A percentile compares a stretch with the other conserved stretches of the same genome.
Evolutionary conservation across 352 stramenopile genomes (phyloP).

Genomic region (Saprolegnia diclina): DNA sequence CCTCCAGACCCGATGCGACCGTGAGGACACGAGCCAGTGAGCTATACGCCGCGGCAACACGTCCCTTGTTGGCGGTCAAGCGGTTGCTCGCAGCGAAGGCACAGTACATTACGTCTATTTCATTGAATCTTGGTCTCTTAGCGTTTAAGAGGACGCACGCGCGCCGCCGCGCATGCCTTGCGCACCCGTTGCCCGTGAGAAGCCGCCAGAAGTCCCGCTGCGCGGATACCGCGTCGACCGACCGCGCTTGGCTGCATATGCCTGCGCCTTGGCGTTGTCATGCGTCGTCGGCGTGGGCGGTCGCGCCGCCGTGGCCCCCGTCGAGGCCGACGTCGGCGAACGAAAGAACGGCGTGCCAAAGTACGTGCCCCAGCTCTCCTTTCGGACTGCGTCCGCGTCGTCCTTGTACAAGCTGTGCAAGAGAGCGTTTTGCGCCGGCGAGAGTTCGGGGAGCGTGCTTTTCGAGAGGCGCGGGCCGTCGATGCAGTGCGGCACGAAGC

Average conservation of each 20-base stretch:
- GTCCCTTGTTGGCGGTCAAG: no score
- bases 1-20: no score
- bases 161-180: no score
- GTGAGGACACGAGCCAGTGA: no score
- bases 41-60: no score
- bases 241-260: neutral
- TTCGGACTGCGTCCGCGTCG: neutral
- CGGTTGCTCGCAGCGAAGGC: no score
- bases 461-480: neutral
- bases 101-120: no score
- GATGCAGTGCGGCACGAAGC: slow-evolving; percentile 13
- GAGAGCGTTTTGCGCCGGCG: neutral
- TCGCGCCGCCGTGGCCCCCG: neutral
- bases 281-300: neutral
- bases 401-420: slow-evolving; percentile 4
- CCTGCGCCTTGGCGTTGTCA: neutral
- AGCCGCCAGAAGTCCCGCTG: no score
- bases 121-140: no score
- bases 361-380: neutral
- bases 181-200: no score
- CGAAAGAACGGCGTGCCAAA: neutral
- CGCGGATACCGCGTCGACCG: no score
- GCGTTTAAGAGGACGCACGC: no score
- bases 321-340: neutral
- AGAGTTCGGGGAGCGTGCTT: neutral